phyloP scores from a whole-genome alignment of 306 rosid species.

The Leucaena leucocephala region DNA sequence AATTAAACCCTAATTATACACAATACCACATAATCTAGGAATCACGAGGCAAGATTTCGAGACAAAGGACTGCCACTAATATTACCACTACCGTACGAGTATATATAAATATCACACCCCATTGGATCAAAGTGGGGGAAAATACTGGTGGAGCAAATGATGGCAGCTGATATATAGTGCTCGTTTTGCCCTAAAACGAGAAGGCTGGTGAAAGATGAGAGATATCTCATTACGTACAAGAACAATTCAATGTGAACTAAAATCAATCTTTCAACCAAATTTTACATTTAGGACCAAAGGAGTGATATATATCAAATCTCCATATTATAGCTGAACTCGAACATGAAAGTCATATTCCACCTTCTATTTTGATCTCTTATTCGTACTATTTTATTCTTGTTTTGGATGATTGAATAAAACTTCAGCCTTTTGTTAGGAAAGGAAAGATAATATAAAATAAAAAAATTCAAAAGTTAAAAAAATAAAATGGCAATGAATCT shows the following conservation, averaged over 20 bases:
- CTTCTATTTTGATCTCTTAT: neutral
- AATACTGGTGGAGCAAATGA: neutral
- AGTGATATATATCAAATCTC: too few relatives aligned
- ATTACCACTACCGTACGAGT: neutral
- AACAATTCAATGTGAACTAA: neutral
- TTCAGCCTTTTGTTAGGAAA: neutral
- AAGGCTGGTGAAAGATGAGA: too few relatives aligned
- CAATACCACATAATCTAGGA: neutral
- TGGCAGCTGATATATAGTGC: neutral
- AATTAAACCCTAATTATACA: too few relatives aligned
- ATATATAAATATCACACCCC: neutral
- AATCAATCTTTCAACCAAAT: too few relatives aligned
- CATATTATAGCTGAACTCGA: too few relatives aligned
- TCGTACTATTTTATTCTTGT: neutral
- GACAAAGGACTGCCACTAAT: neutral
- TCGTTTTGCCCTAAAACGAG: too few relatives aligned
- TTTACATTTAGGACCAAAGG: too few relatives aligned
- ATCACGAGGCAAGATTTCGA: neutral
- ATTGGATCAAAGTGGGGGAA: neutral
- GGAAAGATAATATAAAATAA: neutral
- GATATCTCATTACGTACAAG: neutral
- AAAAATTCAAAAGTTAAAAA: neutral
- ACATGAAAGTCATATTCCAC: too few relatives aligned
- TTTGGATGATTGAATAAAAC: neutral
- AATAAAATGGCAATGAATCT: neutral